Percentiles rank a stretch among this genome's conserved stretches.
Evolutionary conservation across 495 filamentous ascomycete genomes (phyloP).

Genomic region (Penicillium malachiteum): DNA sequence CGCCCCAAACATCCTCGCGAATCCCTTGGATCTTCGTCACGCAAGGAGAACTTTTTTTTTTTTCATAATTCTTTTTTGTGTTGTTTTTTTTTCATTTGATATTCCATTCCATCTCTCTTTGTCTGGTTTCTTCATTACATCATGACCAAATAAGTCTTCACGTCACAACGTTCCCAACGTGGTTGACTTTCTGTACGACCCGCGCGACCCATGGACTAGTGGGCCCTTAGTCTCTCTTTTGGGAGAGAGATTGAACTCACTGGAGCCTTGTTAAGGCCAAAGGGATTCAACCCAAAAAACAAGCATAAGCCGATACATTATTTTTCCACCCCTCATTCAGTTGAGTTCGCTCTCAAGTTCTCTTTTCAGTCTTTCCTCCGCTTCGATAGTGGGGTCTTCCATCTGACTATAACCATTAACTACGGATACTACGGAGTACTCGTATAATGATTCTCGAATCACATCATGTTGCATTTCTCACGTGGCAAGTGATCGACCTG

Average conservation of each 20-base stretch:
- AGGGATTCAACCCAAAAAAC: background rate
- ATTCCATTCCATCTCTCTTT: no score
- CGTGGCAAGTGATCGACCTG: constrained; percentile 8
- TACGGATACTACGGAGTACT: no score
- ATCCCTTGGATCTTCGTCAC: background rate
- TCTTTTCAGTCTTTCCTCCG: no score
- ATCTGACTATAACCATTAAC: no score
- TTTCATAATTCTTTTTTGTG: background rate
- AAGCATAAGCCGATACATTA: background rate
- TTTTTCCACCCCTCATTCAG: background rate
- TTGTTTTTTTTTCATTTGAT: background rate
- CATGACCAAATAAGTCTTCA: constrained; percentile 6
- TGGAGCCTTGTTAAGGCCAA: background rate
- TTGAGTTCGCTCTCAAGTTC: background rate
- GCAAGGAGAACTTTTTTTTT: constrained; percentile 5
- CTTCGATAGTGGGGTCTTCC: no score
- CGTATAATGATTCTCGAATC: background rate
- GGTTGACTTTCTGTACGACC: constrained; percentile 7
- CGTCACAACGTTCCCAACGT: constrained; percentile 5
- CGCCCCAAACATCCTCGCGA: background rate
- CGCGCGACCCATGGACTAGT: background rate
- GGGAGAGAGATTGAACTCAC: background rate
- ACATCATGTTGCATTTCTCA: background rate
- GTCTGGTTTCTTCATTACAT: constrained; percentile 2
- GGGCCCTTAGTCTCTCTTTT: background rate